Evolutionary conservation across 768 basidiomycete species (phyloP).

Genomic region (Pleurotus citrinopileatus): DNA sequence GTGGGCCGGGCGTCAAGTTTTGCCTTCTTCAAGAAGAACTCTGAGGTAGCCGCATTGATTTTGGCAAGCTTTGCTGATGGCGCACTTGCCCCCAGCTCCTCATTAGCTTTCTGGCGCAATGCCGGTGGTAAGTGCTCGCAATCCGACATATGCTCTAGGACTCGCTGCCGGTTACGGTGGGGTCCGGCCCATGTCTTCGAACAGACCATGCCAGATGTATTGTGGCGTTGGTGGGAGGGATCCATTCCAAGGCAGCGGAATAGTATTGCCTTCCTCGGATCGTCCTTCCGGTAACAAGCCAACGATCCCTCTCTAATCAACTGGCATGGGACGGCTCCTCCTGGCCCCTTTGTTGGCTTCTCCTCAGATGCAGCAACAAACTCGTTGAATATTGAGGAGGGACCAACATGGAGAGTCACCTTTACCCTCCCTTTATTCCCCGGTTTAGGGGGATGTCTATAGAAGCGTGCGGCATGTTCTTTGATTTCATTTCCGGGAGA

Average conservation of each 20-base stretch:
- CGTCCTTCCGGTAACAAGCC: not conserved
- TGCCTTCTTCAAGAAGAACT: not conserved
- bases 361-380: not conserved
- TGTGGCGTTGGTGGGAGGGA: not conserved
- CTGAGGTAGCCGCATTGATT: not conserved
- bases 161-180: not conserved
- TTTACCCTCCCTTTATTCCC: not conserved
- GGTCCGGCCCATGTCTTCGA: not conserved
- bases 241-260: not conserved
- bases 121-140: not conserved
- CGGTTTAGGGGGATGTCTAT: too few species aligned
- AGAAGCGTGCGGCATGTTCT: too few species aligned
- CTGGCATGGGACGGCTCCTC: not conserved
- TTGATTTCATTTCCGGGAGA: not conserved
- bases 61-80: not conserved
- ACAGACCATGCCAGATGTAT: not conserved
- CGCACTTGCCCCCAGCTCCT: not conserved
- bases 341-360: not conserved
- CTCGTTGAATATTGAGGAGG: too few species aligned
- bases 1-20: too few species aligned
- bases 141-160: not conserved
- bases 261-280: not conserved
- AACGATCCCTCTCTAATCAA: not conserved
- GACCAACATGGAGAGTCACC: not conserved
- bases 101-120: not conserved